phyloP scores from a whole-genome alignment of 192 early-diverging fungal genomes.

The Chytriomyces sp. region DNA sequence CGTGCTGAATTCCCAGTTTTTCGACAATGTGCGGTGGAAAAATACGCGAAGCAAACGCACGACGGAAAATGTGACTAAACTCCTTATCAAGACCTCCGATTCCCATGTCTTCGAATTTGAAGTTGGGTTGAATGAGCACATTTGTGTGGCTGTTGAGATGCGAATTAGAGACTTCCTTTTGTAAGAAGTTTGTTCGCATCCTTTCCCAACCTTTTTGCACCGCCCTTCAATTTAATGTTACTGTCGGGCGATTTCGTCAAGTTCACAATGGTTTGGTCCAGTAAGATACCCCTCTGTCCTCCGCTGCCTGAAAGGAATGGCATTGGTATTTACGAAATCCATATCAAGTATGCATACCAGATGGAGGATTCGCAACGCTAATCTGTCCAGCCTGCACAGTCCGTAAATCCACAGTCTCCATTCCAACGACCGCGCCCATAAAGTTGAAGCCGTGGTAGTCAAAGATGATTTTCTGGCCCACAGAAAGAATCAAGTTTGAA shows the following conservation, averaged over 20 bases:
- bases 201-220: constrained; percentile 52
- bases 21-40: constrained; percentile 93
- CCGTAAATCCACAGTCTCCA: constrained; percentile 65
- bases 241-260: constrained; percentile 76
- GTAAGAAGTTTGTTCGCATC: no score
- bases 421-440: constrained; percentile 47
- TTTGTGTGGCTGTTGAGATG: constrained; percentile 33
- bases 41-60: constrained; percentile 96
- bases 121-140: constrained; percentile 87
- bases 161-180: constrained; percentile 17
- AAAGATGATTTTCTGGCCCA: constrained; percentile 75
- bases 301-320: neutral
- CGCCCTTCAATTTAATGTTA: constrained; percentile 75
- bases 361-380: neutral
- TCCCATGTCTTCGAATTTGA: constrained; percentile 96
- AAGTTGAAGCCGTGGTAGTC: constrained; percentile 84
- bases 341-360: neutral
- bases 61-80: constrained; percentile 91
- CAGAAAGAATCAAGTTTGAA: constrained; percentile 80
- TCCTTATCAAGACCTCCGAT: constrained; percentile 97
- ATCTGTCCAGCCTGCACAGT: constrained; percentile 46
- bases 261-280: constrained; percentile 69
- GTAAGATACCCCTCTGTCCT: constrained; percentile 71
- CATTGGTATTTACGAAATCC: neutral
- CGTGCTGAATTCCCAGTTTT: constrained; percentile 96